Conservation (phyloP, 176 grass and related monocot species). For the Elymus sibiricus region DNA sequence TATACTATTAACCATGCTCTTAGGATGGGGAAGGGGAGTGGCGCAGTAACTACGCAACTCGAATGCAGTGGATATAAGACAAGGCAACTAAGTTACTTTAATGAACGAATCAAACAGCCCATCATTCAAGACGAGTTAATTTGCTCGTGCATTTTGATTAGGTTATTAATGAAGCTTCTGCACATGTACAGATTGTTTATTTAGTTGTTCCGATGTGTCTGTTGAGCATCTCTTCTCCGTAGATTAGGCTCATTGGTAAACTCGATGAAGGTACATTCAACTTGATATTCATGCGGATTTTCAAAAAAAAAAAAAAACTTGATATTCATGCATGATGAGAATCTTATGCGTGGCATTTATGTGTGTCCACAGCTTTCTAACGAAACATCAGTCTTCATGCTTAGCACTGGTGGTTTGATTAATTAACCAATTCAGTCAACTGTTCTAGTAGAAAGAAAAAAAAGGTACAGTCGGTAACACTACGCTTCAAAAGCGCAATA, state of each 20-base stretch:
- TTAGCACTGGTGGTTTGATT: not conserved
- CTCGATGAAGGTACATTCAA: conserved; percentile 13
- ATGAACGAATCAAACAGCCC: conserved; percentile 7
- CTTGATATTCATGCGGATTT: not conserved
- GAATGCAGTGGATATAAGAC: conserved; percentile 6
- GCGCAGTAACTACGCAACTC: not conserved
- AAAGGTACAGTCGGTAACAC: not conserved
- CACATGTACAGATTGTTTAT: conserved; percentile 30
- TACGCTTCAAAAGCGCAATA: not conserved
- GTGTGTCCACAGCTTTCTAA: not conserved
- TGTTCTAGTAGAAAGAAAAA: not conserved
- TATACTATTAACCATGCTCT: too few species aligned
- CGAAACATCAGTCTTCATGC: not conserved
- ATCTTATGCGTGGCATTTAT: not conserved
- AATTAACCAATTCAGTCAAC: not conserved
- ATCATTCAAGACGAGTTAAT: conserved; percentile 29
- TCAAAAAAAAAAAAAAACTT: too few species aligned
- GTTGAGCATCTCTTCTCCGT: conserved; percentile 22
- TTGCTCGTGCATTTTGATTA: conserved; percentile 28
- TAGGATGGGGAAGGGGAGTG: not conserved
- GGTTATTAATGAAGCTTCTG: conserved; percentile 55
- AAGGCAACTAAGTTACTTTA: conserved; percentile 16
- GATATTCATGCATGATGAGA: not conserved
- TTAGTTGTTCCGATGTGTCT: conserved; percentile 34
- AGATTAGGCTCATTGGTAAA: conserved; percentile 37